Evolutionary conservation across 805 yeast genomes (phyloP), one percentile per base, ranked within the genome.

Genomic region (Yarrowia phangngaensis): DNA sequence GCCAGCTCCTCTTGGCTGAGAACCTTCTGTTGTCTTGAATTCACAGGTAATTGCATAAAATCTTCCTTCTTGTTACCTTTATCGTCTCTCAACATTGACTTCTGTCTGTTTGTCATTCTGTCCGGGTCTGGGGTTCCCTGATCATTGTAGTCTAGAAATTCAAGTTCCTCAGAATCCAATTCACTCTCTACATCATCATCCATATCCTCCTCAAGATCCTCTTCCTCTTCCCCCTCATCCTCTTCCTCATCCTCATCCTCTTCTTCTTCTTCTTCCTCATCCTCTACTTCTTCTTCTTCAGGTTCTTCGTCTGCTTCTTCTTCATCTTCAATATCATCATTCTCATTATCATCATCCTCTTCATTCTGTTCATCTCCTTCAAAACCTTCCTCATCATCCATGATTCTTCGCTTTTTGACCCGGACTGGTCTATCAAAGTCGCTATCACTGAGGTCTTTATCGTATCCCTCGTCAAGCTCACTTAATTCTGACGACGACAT

Each of bases 1-100:
- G 84, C 85, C 29, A 80, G 74, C 65, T 89, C 95, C 63, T 90
- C 96, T 51, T 82, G 95, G 0, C 94, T 80, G 48, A 84, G 73
- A 26, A 73, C 72, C 48, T 41, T 41, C 53, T 75, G 75, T 61
- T 78, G 78, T 53, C 73, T 29, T 6, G 47, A 17, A 11, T 20
- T 50, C 9, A 32, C 23, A 13, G 51, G 36, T 17, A 26, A 9
- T 14, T 28, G 27, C 16, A 29, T n/a, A 31, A 43, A 28, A 12
- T 45, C 30, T 5, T 20, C 35, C 6, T 14, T 20, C 15, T 11
- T 38, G 12, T 34, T 17, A 7, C 35, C 48, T 8, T 29, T 27
- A 19, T 20, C 34, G 12, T 41, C 48, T 13, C 15, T 41, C 16
- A 41, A 5, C 35, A 41, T 29, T 8, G 48, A 41, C 20, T 30